Evolutionary conservation across 495 filamentous ascomycete genomes (phyloP), one percentile per base, ranked within the genome.

Genomic region (Neurospora sp.): DNA sequence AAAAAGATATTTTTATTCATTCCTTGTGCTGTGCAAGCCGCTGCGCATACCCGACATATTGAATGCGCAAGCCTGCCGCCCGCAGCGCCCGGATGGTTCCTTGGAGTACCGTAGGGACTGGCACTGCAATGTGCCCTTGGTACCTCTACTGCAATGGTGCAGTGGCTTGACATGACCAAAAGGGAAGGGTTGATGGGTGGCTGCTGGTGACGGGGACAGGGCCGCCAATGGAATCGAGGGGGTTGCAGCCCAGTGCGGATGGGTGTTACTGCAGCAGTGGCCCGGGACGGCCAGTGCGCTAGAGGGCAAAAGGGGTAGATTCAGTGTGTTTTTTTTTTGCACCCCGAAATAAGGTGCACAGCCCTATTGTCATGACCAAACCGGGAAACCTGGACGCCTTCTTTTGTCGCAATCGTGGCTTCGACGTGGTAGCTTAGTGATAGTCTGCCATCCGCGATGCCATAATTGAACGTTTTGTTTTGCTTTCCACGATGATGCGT

Each of bases 1-100:
- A 61, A 61, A 69, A 68, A 75, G 74, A 76, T 81, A 81, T 81
- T 81, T 81, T 81, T 81, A 78, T 74, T 74, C 74, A 27, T 69
- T 59, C 20, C 39, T 74, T 75, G 69, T 75, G 75, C 76, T 75
- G 79, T 76, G 78, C 72, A 74, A 39, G 72, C 70, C 70, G 75
- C 78, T 77, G 78, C 78, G 74, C 75, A 77, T 46, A 76, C 79
- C 78, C 77, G 74, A 68, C 61, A 69, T 48, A 42, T 70, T 77
- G 78, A 74, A 48, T 71, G 77, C 69, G 76, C 69, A 74, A 72
- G 73, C 41, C 74, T 74, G 73, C 75, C 70, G 68, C 72, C 53
- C 18, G 69, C 74, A 73, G 72, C 70, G 71, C 75, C 66, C 71
- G 59, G 42, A 59, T 59, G 70, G 42, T 16, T 44, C 37, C 42